Evolutionary conservation across 306 rosid genomes (phyloP), one percentile per base, ranked within the genome.

Genomic region (Gastrolobium villosum): DNA sequence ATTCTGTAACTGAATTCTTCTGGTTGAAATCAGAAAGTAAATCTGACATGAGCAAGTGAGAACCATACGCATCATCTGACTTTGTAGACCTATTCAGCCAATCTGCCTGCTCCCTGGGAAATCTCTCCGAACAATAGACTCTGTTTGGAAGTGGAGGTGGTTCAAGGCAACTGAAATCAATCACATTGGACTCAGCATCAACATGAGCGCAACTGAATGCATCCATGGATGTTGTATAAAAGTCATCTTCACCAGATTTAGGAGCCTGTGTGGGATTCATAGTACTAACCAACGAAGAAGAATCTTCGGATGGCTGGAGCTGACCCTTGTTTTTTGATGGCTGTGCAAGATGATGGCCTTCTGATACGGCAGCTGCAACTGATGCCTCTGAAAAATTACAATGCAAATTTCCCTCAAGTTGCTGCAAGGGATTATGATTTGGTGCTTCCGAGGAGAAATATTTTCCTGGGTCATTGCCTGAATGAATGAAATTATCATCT

Each of bases 71-170:
- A 79, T 90, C 99, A 65, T 94, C 99, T 28, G 99, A 94, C 66
- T 94, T 94, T 74, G 95, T 73, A 35, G 88, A 90, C 48, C 97
- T 84, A 82, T 90, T 94, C 80, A 87, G 85, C 81, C 88, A 90
- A 86, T 92, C 97, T 65, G 78, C 88, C 82, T 88, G 97, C 75
- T 90, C 97, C 86, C 97, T 86, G 15, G 93, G 98, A 84, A 90
- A 82, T 88, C 95, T 92, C 84, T 92, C 97, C 6, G 99, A 94
- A 84, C 73, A 84, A 72, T 87, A 94, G 45, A 90, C 86, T 90
- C 99, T 92, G 71, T 80, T 90, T 79, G 91, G 86, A 80, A 82
- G 87, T 60, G 87, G 84, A 63, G 93, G 92, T 35, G 88, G 91
- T 82, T 94, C 99, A 15, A 79, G 85, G 84, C 53, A 83, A 72